These are phyloP conservation scores for Crataegus laevigata DNA, from an alignment of 306 rosid species.

Conservation along the genomic window DNA sequence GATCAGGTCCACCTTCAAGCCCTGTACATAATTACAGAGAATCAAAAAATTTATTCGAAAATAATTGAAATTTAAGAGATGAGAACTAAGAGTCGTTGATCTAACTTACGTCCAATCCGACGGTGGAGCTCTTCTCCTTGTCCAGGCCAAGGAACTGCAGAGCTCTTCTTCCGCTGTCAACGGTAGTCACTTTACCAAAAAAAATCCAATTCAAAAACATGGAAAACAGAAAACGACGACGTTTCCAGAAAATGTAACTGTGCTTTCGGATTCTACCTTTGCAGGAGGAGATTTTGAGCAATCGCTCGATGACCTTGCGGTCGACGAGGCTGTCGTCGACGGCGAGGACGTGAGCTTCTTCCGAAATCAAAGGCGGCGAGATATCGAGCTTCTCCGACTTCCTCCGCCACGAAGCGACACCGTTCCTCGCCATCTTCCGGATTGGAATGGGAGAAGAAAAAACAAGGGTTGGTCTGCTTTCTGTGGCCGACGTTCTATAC, in stretches of 20 bases:
- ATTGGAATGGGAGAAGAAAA: neutral
- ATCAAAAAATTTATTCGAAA: neutral
- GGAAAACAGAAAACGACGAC: neutral
- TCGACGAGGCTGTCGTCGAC: slow-evolving; percentile 93
- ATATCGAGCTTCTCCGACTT: slow-evolving; percentile 30
- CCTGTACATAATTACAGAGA: slow-evolving; percentile 10
- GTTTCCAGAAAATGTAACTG: neutral
- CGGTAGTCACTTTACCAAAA: slow-evolving; percentile 62
- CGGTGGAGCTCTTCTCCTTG: slow-evolving; percentile 53
- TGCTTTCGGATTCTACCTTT: slow-evolving; percentile 36
- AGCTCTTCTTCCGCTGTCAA: slow-evolving; percentile 90
- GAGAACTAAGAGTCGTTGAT: neutral
- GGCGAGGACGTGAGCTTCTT: slow-evolving; percentile 83
- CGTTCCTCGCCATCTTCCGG: slow-evolving; percentile 37
- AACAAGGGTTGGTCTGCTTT: slow-evolving; percentile 15
- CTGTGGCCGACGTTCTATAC: slow-evolving; percentile 35
- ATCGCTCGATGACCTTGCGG: slow-evolving; percentile 77
- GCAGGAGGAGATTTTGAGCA: slow-evolving; percentile 72
- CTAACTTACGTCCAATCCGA: slow-evolving; percentile 46
- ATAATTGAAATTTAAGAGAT: neutral
- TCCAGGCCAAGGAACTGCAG: slow-evolving; percentile 76
- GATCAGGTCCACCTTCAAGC: slow-evolving; percentile 86
- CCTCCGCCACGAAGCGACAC: slow-evolving; percentile 39
- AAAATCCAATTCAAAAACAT: neutral
- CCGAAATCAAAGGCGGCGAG: slow-evolving; percentile 17